A percentile compares a stretch with the other conserved stretches of the same genome.
phyloP scores from a whole-genome alignment of 163 green algal species.

The Volvox carteri region DNA sequence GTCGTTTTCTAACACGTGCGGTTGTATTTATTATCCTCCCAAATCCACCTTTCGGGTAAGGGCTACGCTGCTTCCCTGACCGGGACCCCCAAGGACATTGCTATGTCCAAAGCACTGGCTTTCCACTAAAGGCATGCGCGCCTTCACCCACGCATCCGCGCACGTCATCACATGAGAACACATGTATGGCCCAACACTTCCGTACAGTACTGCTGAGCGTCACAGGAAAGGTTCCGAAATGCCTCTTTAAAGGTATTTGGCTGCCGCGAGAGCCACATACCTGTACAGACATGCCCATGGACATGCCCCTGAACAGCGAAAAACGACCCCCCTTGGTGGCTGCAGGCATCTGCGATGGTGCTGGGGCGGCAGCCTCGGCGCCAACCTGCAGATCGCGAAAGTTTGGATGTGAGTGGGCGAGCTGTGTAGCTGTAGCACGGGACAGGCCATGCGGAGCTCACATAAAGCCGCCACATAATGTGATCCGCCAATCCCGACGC shows the following conservation, averaged over 20 bases:
- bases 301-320: constrained; percentile 47
- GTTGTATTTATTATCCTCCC: neutral
- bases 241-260: neutral
- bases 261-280: neutral
- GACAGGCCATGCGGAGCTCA: no score
- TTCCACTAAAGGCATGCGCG: no score
- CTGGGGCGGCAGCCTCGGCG: neutral
- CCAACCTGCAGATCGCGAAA: neutral
- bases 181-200: neutral
- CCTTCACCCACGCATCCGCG: no score
- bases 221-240: no score
- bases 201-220: no score
- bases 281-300: constrained; percentile 34
- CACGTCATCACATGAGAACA: no score
- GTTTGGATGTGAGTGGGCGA: neutral
- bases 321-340: constrained; percentile 43
- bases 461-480: no score
- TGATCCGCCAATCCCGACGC: no score
- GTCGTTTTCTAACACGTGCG: neutral
- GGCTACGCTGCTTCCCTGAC: no score
- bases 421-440: neutral
- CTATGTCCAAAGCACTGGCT: no score
- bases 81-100: no score
- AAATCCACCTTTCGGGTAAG: no score
- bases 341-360: neutral